Evolutionary conservation across 179 eudicot genomes (phyloP).

Genomic region (Carnegiea gigantea): DNA sequence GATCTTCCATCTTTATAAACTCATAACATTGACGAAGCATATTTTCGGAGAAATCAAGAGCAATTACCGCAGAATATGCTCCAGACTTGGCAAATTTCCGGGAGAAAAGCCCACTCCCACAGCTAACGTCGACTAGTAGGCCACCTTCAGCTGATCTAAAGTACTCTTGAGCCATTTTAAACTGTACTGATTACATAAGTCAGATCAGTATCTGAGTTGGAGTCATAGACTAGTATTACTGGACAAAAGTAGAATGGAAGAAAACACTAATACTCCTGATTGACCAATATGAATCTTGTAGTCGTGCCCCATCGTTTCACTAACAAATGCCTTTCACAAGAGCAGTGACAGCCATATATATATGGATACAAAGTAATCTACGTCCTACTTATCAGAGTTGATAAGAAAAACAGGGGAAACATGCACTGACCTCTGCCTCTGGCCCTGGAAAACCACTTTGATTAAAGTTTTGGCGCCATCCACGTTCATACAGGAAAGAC

Average conservation of each 20-base stretch:
- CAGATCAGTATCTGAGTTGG: constrained; percentile 5
- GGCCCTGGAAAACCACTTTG: constrained; percentile 92
- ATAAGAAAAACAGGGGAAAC: neutral
- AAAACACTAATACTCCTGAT: neutral
- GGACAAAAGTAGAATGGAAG: neutral
- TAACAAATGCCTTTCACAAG: too few species aligned
- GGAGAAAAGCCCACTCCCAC: constrained; percentile 96
- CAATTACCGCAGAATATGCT: constrained; percentile 72
- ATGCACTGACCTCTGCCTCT: constrained; percentile 79
- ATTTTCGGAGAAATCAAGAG: constrained; percentile 92
- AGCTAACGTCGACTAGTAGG: constrained; percentile 81
- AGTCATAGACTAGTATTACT: neutral
- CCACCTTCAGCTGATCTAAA: constrained; percentile 84
- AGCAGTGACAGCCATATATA: neutral
- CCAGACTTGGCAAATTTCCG: constrained; percentile 82
- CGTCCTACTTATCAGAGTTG: neutral
- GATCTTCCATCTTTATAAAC: constrained; percentile 70
- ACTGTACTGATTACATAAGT: constrained; percentile 46
- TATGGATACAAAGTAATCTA: neutral
- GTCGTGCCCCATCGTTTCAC: neutral
- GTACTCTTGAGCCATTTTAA: constrained; percentile 94
- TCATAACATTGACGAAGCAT: constrained; percentile 96
- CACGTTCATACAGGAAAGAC: constrained; percentile 92
- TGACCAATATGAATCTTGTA: neutral
- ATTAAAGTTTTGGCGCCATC: constrained; percentile 96